These are phyloP conservation scores for Naganishia cerealis DNA, from an alignment of 1,284 basidiomycete genomes.

Conservation along the genomic window DNA sequence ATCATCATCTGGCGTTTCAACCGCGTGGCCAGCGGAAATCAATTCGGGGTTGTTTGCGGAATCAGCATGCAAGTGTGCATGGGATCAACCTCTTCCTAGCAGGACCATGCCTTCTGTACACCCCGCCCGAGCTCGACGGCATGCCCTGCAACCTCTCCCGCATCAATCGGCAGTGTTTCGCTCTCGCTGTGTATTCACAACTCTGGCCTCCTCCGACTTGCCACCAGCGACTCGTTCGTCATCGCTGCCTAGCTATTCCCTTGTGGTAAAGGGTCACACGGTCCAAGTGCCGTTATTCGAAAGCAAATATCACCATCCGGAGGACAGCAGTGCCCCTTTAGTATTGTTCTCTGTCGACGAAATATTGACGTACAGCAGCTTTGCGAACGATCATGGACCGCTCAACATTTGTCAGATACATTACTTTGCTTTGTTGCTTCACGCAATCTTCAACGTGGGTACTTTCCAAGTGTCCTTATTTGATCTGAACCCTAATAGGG, in stretches of 20 bases:
- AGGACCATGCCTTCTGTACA: background rate
- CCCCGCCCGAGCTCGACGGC: background rate
- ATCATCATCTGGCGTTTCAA: background rate
- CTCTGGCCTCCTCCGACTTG: conserved; percentile 40
- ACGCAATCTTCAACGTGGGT: conserved; percentile 78
- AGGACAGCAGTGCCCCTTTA: conserved; percentile 2
- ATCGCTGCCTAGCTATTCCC: conserved; percentile 41
- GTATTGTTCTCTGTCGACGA: conserved; percentile 76
- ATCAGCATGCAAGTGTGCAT: background rate
- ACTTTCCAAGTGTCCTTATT: background rate
- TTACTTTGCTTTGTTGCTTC: conserved; percentile 74
- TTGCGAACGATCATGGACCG: conserved; percentile 93
- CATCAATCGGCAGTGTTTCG: conserved; percentile 45
- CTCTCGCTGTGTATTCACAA: conserved; percentile 49
- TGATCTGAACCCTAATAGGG: background rate
- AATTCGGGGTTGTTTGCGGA: background rate
- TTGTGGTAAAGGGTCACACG: conserved; percentile 34
- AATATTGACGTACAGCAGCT: conserved; percentile 86
- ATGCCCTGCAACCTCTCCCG: conserved; percentile 39
- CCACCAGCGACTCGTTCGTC: conserved; percentile 35
- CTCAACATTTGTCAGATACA: conserved; percentile 88
- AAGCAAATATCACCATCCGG: conserved; percentile 18
- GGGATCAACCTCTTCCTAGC: too few relatives aligned
- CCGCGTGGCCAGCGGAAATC: background rate
- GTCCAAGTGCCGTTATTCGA: conserved; percentile 1